A percentile compares a stretch with the other conserved stretches of the same genome.
These are phyloP conservation scores for Phylloporus sp. DNA, from an alignment of 768 basidiomycete genomes.

Conservation along the genomic window DNA sequence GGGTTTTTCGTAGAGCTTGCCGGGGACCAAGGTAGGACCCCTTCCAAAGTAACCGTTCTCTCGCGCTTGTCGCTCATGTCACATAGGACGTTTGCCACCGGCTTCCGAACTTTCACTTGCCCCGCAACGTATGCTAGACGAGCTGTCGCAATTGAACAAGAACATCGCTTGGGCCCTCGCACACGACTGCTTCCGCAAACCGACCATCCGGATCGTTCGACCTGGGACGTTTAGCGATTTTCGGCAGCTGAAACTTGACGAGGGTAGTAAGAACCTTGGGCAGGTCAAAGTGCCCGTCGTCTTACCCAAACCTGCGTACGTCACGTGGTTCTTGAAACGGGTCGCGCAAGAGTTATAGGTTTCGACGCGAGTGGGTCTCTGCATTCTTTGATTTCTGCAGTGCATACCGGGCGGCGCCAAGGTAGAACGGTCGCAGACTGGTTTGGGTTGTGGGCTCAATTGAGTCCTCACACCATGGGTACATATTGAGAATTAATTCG, in stretches of 20 bases:
- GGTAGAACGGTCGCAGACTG: too few relatives aligned
- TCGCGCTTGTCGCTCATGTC: not conserved
- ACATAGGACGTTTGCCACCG: not conserved
- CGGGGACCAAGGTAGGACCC: not conserved
- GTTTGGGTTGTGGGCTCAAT: not conserved
- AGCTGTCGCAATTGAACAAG: not conserved
- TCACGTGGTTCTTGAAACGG: slow-evolving; percentile 12
- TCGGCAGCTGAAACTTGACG: slow-evolving; percentile 16
- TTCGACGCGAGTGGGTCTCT: not conserved
- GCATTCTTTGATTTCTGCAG: too few relatives aligned
- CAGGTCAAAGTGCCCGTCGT: slow-evolving; percentile 23
- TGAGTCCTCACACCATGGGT: not conserved
- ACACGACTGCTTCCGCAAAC: slow-evolving; percentile 3
- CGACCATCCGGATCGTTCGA: slow-evolving; percentile 21
- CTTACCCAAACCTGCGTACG: slow-evolving; percentile 6
- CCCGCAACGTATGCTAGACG: slow-evolving; percentile 7
- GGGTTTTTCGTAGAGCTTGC: slow-evolving; percentile 17
- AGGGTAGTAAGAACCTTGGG: not conserved
- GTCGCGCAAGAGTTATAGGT: slow-evolving; percentile 16
- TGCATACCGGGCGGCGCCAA: not conserved
- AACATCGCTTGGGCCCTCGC: not conserved
- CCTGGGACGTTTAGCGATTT: slow-evolving; percentile 21
- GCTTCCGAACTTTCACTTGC: slow-evolving; percentile 1
- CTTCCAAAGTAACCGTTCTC: not conserved
- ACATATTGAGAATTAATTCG: not conserved